Conservation (phyloP, 2,329 filamentous ascomycete genomes). For the Talaromyces verruculosus region DNA sequence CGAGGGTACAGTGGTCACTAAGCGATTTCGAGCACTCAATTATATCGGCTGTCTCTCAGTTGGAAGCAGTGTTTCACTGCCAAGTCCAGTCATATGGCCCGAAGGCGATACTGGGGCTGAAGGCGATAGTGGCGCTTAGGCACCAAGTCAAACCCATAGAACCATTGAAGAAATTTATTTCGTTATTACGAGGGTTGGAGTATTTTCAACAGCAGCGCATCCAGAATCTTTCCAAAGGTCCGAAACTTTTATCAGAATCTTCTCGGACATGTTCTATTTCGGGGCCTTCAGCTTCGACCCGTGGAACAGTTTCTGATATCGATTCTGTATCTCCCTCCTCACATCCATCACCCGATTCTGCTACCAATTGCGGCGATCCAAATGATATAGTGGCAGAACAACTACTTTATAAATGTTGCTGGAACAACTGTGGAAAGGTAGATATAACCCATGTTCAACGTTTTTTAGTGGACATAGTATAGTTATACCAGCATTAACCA, state of each 20-base stretch:
- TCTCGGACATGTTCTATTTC: not conserved
- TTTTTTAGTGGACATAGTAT: not conserved
- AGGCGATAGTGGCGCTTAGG: not conserved
- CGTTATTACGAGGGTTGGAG: not conserved
- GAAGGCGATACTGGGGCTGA: not conserved
- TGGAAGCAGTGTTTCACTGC: not conserved
- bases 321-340: too few relatives aligned
- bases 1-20: not conserved
- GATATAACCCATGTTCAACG: conserved; percentile 9
- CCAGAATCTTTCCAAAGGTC: not conserved
- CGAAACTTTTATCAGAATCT: not conserved
- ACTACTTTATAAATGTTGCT: too few relatives aligned
- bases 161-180: not conserved
- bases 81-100: not conserved
- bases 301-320: not conserved
- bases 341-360: too few relatives aligned
- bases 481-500: conserved; percentile 24
- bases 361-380: too few relatives aligned
- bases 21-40: not conserved
- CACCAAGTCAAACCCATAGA: not conserved
- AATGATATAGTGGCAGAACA: too few relatives aligned
- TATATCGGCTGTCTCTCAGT: not conserved
- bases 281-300: not conserved
- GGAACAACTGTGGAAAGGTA: conserved; percentile 39
- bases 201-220: not conserved